Base-by-base conservation (phyloP, 495 filamentous ascomycete species). In the Talaromyces stipitatus region DNA sequence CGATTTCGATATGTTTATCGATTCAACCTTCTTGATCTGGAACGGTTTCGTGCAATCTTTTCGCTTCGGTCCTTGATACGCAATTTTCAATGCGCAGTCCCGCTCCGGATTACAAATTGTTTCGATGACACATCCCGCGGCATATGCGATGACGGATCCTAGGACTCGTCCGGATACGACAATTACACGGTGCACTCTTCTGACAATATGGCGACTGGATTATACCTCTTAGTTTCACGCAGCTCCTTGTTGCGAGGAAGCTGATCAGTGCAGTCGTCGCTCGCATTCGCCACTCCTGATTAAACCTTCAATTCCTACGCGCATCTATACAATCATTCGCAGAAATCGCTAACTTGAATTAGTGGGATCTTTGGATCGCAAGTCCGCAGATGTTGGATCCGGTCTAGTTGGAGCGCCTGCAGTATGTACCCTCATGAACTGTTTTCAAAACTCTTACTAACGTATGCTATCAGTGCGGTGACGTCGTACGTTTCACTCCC, bases 331-430 rank as follows among this genome's bases (percentile, higher is more conserved):
- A n/a, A n/a, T n/a, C n/a, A n/a, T n/a, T n/a, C n/a, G n/a, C n/a
- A n/a, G 24, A 28, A 14, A 4, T 30, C 30, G 48, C 48, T 51
- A 30, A 51, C 48, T 30, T 51, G 43, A 26, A 7, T 18, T 46
- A 55, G 94, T 97, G 59, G 95, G 95, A 30, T 91, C 89, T 50
- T 85, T 99, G 80, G 75, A 85, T 64, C 95, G 95, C 77, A 84
- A 82, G 54, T 51, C 48, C 2, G 12, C 4, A 51, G 89, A 94
- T 57, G 92, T 99, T n/a, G 95, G 94, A 58, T 97, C 95, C 5
- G 95, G 95, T 4, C 86, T 99, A 45, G 95, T 98, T 48, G 94
- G 94, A 55, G 94, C 94, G n/a, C 92, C 91, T 48, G 88, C 88
- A 16, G 54, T 55, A 46, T 20, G 54, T 55, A 41, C 18, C 9